Conservation (phyloP, 2,329 filamentous ascomycete species). For the Diaporthe eres region DNA sequence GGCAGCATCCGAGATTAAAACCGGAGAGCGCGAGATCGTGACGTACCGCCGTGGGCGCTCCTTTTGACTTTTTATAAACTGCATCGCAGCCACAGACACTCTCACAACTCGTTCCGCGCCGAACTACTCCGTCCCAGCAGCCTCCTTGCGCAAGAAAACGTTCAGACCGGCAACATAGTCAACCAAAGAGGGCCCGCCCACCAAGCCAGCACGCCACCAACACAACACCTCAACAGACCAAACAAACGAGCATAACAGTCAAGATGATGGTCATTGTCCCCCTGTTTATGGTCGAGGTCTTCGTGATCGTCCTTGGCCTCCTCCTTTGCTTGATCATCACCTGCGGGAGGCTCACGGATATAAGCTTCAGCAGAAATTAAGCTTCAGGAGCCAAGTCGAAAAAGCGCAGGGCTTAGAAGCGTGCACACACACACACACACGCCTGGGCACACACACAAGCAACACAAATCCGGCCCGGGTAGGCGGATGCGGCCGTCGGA, state of each 20-base stretch:
- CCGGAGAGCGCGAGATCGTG: conserved; percentile 35
- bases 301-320: conserved; percentile 34
- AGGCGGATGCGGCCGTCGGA: conserved; percentile 7
- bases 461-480: not conserved
- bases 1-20: conserved; percentile 35
- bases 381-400: conserved; percentile 19
- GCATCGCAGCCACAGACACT: conserved; percentile 21
- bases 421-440: not conserved
- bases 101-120: conserved; percentile 15
- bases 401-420: not conserved
- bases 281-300: conserved; percentile 34
- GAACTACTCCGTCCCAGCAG: conserved; percentile 4
- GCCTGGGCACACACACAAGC: not conserved
- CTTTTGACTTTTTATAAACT: conserved; percentile 32
- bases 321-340: conserved; percentile 30
- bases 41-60: conserved; percentile 27
- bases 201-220: not conserved
- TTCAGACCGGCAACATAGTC: conserved; percentile 3
- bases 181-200: conserved; percentile 10
- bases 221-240: not conserved
- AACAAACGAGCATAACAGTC: not conserved
- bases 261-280: conserved; percentile 38
- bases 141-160: not conserved
- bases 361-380: conserved; percentile 39
- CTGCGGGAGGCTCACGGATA: conserved; percentile 18